phyloP scores from a whole-genome alignment of 768 basidiomycete species.

The Mycena polygramma region DNA sequence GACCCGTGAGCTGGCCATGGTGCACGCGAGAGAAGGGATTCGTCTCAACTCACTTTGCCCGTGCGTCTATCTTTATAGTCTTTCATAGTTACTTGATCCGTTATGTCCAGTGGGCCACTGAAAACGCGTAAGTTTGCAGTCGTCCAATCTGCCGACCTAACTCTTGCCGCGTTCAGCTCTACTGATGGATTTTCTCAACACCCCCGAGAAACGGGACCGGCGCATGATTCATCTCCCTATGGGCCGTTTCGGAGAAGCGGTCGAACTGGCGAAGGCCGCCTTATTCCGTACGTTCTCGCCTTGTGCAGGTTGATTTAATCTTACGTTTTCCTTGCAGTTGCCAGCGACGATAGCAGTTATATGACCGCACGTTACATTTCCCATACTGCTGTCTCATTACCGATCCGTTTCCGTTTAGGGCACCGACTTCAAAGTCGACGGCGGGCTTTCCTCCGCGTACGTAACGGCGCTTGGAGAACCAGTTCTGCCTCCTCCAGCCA shows the following conservation, averaged over 20 bases:
- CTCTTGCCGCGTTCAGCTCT: constrained; percentile 67
- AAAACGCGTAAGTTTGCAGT: constrained; percentile 81
- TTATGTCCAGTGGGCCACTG: constrained; percentile 81
- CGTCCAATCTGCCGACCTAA: constrained; percentile 29
- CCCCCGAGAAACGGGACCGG: constrained; percentile 93
- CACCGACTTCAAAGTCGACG: constrained; percentile 96
- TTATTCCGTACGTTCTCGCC: constrained; percentile 81
- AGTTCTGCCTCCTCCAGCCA: constrained; percentile 75
- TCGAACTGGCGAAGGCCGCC: constrained; percentile 94
- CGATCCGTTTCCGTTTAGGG: constrained; percentile 59
- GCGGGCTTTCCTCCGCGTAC: constrained; percentile 92
- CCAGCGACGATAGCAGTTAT: constrained; percentile 96
- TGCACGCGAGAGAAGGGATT: constrained; percentile 97
- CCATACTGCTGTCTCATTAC: constrained; percentile 5
- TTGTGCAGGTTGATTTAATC: constrained; percentile 3
- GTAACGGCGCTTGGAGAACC: constrained; percentile 91
- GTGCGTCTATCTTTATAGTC: constrained; percentile 59
- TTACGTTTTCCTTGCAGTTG: constrained; percentile 64
- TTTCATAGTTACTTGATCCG: constrained; percentile 18
- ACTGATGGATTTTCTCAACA: constrained; percentile 98
- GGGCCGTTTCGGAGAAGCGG: constrained; percentile 97
- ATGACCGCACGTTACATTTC: constrained; percentile 76
- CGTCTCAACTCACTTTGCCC: constrained; percentile 97
- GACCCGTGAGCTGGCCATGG: constrained; percentile 98
- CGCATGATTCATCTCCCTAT: constrained; percentile 93